Conservation (phyloP, 306 rosid genomes). For the Fragaria nilgerrensis region DNA sequence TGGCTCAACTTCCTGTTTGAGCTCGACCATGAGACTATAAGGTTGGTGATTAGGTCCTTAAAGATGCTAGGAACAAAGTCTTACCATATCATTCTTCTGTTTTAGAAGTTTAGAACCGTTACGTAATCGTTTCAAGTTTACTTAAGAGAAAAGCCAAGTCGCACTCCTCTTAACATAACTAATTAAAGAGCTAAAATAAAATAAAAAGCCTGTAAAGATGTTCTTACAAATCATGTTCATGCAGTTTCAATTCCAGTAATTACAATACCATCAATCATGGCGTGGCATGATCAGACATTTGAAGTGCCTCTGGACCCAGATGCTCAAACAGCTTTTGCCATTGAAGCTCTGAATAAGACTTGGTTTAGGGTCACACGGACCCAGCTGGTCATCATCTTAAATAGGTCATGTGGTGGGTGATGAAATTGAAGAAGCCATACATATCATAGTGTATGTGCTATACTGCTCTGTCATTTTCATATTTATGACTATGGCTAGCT, state of each 20-base stretch:
- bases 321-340: not conserved
- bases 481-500: not conserved
- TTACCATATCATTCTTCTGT: not conserved
- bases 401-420: constrained; percentile 12
- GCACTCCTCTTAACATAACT: not conserved
- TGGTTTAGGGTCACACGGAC: not conserved
- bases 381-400: constrained; percentile 4
- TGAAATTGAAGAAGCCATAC: not conserved
- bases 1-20: not conserved
- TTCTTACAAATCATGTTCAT: not conserved
- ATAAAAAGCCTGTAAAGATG: too few relatives aligned
- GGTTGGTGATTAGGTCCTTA: too few relatives aligned
- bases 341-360: not conserved
- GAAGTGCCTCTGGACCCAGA: not conserved
- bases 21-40: too few relatives aligned
- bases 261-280: not conserved
- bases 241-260: not conserved
- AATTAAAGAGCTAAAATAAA: too few relatives aligned
- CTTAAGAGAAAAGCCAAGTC: not conserved
- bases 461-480: not conserved
- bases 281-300: not conserved
- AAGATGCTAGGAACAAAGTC: not conserved
- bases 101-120: too few relatives aligned
- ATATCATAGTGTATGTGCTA: not conserved
- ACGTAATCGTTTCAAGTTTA: not conserved